Percentiles rank a stretch among this genome's conserved stretches.
Evolutionary conservation across 768 basidiomycete species (phyloP).

Genomic region (Tulasnella sp.): DNA sequence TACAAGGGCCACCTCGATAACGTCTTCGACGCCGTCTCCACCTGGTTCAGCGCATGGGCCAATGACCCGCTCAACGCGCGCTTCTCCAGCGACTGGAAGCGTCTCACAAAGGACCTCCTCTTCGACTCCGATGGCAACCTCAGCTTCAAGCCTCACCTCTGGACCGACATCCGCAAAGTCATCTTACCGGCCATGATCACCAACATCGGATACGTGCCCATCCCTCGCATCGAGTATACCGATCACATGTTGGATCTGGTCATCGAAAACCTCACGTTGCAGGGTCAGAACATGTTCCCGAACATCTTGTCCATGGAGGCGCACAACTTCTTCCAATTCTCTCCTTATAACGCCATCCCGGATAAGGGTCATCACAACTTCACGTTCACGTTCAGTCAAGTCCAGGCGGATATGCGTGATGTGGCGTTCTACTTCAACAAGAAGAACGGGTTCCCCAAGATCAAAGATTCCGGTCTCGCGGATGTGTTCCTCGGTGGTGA

Average conservation of each 20-base stretch:
- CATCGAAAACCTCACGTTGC: constrained; percentile 83
- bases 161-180: constrained; percentile 77
- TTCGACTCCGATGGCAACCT: constrained; percentile 72
- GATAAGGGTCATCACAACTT: constrained; percentile 64
- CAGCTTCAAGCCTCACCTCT: constrained; percentile 74
- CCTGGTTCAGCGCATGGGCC: constrained; percentile 78
- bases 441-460: constrained; percentile 72
- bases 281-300: constrained; percentile 83
- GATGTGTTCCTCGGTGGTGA: constrained; percentile 77
- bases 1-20: constrained; percentile 72
- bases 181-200: constrained; percentile 72
- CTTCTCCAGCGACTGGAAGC: constrained; percentile 74
- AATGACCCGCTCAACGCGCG: constrained; percentile 74
- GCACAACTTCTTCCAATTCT: constrained; percentile 75
- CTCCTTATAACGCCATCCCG: constrained; percentile 49
- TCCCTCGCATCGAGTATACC: constrained; percentile 89
- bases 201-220: constrained; percentile 51
- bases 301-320: constrained; percentile 50
- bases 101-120: constrained; percentile 73
- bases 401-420: constrained; percentile 90
- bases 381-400: constrained; percentile 64
- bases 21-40: constrained; percentile 54
- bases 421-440: constrained; percentile 84
- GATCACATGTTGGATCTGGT: constrained; percentile 80
- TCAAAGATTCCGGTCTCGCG: constrained; percentile 72